These are phyloP conservation scores for Colletotrichum zoysiae DNA, from an alignment of 2,329 filamentous ascomycete species.

Conservation along the genomic window DNA sequence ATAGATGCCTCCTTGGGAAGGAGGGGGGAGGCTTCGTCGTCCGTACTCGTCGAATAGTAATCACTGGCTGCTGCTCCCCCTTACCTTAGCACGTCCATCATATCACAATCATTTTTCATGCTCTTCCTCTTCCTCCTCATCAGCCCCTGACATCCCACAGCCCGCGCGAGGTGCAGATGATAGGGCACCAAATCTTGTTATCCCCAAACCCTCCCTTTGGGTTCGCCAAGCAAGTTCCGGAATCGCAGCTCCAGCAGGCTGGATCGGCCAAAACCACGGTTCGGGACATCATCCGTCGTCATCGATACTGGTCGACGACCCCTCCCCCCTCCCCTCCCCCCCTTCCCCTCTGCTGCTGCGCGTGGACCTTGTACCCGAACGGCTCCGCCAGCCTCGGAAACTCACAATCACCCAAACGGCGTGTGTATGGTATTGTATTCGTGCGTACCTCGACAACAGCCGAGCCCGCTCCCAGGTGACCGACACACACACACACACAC, in stretches of 20 bases:
- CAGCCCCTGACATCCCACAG: neutral
- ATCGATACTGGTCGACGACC: neutral
- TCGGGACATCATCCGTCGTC: neutral
- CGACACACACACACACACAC: neutral
- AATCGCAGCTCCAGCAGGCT: conserved; percentile 10
- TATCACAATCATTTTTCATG: conserved; percentile 29
- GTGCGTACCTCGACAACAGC: conserved; percentile 1
- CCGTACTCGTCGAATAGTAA: conserved; percentile 1
- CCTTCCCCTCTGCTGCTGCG: too few species aligned
- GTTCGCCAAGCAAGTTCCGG: conserved; percentile 12
- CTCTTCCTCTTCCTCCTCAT: neutral
- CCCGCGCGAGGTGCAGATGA: neutral
- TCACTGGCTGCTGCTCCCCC: neutral
- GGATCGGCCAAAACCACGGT: conserved; percentile 6
- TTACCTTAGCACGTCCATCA: conserved; percentile 29
- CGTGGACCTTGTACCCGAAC: neutral
- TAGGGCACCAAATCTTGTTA: conserved; percentile 11
- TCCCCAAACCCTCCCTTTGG: neutral
- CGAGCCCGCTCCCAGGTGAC: conserved; percentile 6
- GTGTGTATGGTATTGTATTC: too few species aligned
- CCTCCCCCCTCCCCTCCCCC: too few species aligned
- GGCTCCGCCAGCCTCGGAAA: neutral
- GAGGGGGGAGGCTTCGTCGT: neutral
- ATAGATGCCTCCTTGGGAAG: conserved; percentile 19
- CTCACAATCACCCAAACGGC: neutral